A percentile compares a stretch with the other conserved stretches of the same genome.
Conservation (phyloP, 495 filamentous ascomycete species). For the Hypoxylon fuscum region DNA sequence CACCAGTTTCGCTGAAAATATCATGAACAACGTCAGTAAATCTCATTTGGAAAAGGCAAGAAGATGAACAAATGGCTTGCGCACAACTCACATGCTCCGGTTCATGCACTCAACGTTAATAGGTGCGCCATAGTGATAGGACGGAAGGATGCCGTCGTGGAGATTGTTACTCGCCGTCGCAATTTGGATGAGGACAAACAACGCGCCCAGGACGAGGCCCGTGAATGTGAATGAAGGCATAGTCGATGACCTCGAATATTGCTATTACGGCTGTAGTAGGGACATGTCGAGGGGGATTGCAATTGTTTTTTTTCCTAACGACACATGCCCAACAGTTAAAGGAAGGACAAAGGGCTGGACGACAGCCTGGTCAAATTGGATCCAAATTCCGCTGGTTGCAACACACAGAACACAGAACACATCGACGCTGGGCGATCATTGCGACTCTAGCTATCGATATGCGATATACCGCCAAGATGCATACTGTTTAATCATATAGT, state of each 20-base stretch:
- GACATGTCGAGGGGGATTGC: conserved; percentile 36
- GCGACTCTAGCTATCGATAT: too few species aligned
- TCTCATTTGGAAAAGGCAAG: not conserved
- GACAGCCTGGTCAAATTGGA: conserved; percentile 25
- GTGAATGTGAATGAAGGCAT: conserved; percentile 29
- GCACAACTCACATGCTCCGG: conserved; percentile 58
- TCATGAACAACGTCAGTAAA: conserved; percentile 6
- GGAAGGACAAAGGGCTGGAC: conserved; percentile 34
- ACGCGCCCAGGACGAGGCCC: conserved; percentile 31
- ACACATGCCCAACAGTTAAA: conserved; percentile 12
- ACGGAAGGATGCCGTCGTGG: conserved; percentile 47
- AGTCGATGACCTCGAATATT: conserved; percentile 13
- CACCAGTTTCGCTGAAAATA: conserved; percentile 64
- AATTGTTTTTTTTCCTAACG: too few species aligned
- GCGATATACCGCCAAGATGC: too few species aligned
- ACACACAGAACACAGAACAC: too few species aligned
- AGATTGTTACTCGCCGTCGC: conserved; percentile 31
- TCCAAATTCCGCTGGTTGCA: conserved; percentile 9
- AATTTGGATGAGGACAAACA: conserved; percentile 10
- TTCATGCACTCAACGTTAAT: conserved; percentile 65
- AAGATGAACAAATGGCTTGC: not conserved
- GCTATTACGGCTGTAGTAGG: conserved; percentile 14
- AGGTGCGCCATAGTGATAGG: conserved; percentile 59
- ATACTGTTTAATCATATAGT: too few species aligned
- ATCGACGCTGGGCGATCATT: too few species aligned